These are phyloP conservation scores for Plantago ovata DNA, from an alignment of 257 asterid species.

Conservation along the genomic window DNA sequence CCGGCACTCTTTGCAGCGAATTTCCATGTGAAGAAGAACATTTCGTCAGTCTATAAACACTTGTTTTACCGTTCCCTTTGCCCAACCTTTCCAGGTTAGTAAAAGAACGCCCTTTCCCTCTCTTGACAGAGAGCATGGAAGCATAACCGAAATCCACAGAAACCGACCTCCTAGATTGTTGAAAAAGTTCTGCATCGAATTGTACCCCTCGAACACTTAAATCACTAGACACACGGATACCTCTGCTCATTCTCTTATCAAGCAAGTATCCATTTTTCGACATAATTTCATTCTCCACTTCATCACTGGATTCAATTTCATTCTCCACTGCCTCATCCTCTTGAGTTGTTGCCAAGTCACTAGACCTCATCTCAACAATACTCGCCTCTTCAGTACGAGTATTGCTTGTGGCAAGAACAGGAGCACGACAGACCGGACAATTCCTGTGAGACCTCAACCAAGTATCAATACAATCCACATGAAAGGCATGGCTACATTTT, in stretches of 20 bases:
- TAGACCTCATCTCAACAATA: conserved; percentile 14
- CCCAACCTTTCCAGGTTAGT: not conserved
- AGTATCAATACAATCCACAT: conserved; percentile 60
- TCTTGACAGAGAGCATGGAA: conserved; percentile 15
- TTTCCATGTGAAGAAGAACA: conserved; percentile 43
- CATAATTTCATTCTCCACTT: not conserved
- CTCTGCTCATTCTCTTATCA: conserved; percentile 1
- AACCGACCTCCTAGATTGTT: conserved; percentile 43
- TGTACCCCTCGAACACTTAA: conserved; percentile 29
- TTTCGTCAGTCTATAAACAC: conserved; percentile 36
- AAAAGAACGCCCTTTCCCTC: conserved; percentile 36
- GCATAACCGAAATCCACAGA: conserved; percentile 52
- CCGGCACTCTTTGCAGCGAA: conserved; percentile 40
- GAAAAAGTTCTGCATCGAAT: conserved; percentile 24
- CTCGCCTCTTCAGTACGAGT: not conserved
- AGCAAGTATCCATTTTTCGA: conserved; percentile 4
- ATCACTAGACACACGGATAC: conserved; percentile 43
- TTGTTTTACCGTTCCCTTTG: conserved; percentile 23
- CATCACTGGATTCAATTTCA: conserved; percentile 4
- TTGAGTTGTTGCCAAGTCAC: no score
- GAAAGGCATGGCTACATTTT: conserved; percentile 84
- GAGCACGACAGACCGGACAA: conserved; percentile 84
- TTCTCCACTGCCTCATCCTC: conserved; percentile 10
- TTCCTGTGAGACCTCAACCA: conserved; percentile 75
- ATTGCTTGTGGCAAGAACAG: conserved; percentile 21